These are phyloP conservation scores for Blastobotrys robertii DNA, from an alignment of 805 yeast genomes.

Conservation along the genomic window DNA sequence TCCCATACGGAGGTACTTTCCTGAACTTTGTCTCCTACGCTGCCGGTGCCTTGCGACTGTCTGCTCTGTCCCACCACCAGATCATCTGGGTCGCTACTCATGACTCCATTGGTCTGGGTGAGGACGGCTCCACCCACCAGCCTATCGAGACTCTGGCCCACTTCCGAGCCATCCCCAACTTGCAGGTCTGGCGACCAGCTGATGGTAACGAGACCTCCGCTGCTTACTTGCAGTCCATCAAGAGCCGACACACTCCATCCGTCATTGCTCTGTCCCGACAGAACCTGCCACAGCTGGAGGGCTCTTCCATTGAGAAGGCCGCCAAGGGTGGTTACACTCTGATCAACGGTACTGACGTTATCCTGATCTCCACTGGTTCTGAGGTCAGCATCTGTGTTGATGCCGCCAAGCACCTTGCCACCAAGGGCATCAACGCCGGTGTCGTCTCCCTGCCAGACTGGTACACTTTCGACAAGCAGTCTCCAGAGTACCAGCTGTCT, in stretches of 20 bases:
- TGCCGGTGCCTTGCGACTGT: conserved; percentile 42
- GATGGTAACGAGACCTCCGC: conserved; percentile 45
- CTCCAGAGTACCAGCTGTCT: conserved; percentile 66
- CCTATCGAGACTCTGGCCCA: conserved; percentile 44
- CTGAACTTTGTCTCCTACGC: conserved; percentile 72
- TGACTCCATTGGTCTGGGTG: conserved; percentile 50
- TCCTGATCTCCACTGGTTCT: conserved; percentile 86
- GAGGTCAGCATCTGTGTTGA: conserved; percentile 80
- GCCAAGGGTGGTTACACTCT: conserved; percentile 88
- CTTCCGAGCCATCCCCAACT: conserved; percentile 43
- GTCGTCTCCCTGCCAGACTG: conserved; percentile 93
- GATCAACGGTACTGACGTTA: conserved; percentile 52
- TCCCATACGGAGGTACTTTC: conserved; percentile 95
- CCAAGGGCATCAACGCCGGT: conserved; percentile 59
- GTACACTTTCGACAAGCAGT: conserved; percentile 78
- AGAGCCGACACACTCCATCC: conserved; percentile 52
- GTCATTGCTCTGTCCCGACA: conserved; percentile 70
- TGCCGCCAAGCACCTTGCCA: conserved; percentile 62
- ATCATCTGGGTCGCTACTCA: conserved; percentile 47
- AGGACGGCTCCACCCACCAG: conserved; percentile 52
- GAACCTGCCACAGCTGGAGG: conserved; percentile 81
- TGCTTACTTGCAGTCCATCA: conserved; percentile 49
- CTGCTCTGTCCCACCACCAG: conserved; percentile 38
- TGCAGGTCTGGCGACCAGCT: conserved; percentile 43
- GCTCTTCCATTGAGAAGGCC: conserved; percentile 87